Conservation (phyloP, 441 rosid species). For the Adansonia madagascariensis region DNA sequence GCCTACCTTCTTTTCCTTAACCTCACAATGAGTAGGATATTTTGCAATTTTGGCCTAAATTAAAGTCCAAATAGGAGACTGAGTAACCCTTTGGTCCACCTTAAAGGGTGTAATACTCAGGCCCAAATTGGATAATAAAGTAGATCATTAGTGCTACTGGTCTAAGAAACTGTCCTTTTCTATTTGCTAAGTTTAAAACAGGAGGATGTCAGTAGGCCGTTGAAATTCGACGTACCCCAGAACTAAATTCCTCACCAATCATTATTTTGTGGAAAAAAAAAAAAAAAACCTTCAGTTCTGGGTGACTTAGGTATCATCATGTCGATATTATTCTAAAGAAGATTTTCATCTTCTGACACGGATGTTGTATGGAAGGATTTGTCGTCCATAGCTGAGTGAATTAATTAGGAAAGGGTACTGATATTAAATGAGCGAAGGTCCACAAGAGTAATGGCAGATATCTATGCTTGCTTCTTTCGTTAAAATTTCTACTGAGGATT, state of each 20-base stretch:
- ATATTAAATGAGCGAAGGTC: not conserved
- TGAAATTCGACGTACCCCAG: not conserved
- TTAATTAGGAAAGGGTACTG: not conserved
- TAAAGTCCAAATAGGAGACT: not conserved
- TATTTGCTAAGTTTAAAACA: not conserved
- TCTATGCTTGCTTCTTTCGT: not conserved
- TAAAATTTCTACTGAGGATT: too few species aligned
- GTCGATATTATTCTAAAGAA: too few species aligned
- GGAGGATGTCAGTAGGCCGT: not conserved
- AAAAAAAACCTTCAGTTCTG: not conserved
- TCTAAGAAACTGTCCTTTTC: not conserved
- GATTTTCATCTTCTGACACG: not conserved
- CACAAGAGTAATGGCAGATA: not conserved
- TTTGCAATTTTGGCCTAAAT: not conserved
- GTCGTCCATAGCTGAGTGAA: not conserved
- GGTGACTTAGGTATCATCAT: not conserved
- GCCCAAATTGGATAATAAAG: not conserved
- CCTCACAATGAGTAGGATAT: not conserved
- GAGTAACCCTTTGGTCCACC: not conserved
- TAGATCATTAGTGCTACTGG: not conserved
- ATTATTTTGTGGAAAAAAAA: too few species aligned
- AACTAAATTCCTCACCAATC: not conserved
- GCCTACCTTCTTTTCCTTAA: not conserved
- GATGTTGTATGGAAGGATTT: not conserved
- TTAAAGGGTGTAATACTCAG: not conserved